phyloP scores from a whole-genome alignment of 208 protist genomes.

The Trypanosoma cruzi region DNA sequence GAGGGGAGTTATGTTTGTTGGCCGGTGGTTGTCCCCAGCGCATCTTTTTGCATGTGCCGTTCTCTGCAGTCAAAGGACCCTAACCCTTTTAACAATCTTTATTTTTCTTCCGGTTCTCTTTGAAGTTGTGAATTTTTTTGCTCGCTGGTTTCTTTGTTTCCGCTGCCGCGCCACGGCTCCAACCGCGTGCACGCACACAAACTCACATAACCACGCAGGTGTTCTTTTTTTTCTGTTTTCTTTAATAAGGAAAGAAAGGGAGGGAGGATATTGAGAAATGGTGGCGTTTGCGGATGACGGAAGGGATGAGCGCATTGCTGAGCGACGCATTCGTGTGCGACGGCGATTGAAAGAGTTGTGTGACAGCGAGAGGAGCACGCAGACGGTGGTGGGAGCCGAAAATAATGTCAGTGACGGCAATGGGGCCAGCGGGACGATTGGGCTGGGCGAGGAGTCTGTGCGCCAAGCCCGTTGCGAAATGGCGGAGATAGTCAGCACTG shows the following conservation, averaged over 20 bases:
- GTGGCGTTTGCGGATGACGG: conserved; percentile 12
- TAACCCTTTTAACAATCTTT: not conserved
- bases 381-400: conserved; percentile 12
- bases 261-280: not conserved
- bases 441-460: conserved; percentile 47
- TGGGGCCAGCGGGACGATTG: conserved; percentile 1
- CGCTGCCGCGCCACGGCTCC: not conserved
- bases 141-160: not conserved
- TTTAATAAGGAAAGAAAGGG: not conserved
- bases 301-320: conserved; percentile 62
- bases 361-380: conserved; percentile 8
- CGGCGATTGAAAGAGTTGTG: conserved; percentile 20
- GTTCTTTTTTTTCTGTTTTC: too few relatives aligned
- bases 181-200: not conserved
- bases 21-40: not conserved
- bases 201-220: not conserved
- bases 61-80: too few relatives aligned
- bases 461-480: conserved; percentile 50
- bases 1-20: too few relatives aligned
- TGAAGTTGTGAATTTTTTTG: not conserved
- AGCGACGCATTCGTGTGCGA: conserved; percentile 54
- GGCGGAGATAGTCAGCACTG: conserved; percentile 39
- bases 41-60: not conserved
- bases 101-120: not conserved
- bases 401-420: not conserved